These are phyloP conservation scores for Barbarea vulgaris DNA, from an alignment of 345 rosid species.

Conservation along the genomic window DNA sequence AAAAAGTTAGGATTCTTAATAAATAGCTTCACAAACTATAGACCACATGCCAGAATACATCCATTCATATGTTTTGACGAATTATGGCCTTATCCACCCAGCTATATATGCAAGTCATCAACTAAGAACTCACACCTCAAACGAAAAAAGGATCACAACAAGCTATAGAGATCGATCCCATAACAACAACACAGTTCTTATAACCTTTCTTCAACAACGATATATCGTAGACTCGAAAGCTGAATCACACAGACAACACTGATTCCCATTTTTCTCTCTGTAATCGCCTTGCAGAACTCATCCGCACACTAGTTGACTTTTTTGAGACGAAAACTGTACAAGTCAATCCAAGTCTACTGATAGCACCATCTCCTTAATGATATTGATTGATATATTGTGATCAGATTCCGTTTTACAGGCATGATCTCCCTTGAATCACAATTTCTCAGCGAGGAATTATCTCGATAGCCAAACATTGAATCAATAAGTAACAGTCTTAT, in stretches of 20 bases:
- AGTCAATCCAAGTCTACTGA: neutral
- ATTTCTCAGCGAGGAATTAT: neutral
- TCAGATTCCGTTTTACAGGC: neutral
- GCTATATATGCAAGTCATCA: conserved; percentile 1
- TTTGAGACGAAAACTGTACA: neutral
- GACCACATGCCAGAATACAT: neutral
- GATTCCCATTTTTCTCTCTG: neutral
- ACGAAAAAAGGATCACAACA: conserved; percentile 3
- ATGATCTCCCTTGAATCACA: neutral
- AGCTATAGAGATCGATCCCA: neutral
- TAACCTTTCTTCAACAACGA: neutral
- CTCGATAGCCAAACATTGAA: neutral
- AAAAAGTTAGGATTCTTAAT: neutral
- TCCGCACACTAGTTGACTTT: neutral
- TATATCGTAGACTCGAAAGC: no score
- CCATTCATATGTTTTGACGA: neutral
- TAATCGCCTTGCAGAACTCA: neutral
- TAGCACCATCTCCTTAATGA: neutral
- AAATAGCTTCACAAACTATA: neutral
- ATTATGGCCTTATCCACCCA: neutral
- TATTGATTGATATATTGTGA: neutral
- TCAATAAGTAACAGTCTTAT: conserved; percentile 1
- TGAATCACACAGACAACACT: neutral
- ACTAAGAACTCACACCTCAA: neutral
- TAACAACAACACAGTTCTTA: neutral